These are phyloP conservation scores for Emergomyces pasteurianus DNA, from an alignment of 2,329 filamentous ascomycete genomes.

Conservation along the genomic window DNA sequence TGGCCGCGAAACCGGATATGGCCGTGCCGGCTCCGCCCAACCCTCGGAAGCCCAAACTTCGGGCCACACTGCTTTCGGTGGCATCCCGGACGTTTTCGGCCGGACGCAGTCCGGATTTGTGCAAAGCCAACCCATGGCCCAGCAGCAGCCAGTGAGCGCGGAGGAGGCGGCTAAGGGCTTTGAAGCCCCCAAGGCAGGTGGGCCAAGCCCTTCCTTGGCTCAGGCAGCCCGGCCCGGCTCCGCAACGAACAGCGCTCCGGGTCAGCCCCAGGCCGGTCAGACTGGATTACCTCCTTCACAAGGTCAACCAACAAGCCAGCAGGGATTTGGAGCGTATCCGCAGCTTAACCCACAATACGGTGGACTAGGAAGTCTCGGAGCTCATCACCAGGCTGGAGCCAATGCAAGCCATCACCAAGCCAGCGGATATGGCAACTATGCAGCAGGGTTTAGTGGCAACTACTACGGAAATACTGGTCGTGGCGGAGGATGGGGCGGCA, in stretches of 20 bases:
- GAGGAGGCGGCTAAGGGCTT: conserved; percentile 49
- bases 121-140: conserved; percentile 41
- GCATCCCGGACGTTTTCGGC: conserved; percentile 48
- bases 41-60: conserved; percentile 42
- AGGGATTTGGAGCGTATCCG: conserved; percentile 46
- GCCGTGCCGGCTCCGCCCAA: conserved; percentile 46
- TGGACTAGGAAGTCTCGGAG: conserved; percentile 27
- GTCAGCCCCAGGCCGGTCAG: conserved; percentile 37
- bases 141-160: conserved; percentile 34
- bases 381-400: conserved; percentile 29
- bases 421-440: conserved; percentile 32
- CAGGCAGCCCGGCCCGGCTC: conserved; percentile 53
- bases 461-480: conserved; percentile 34
- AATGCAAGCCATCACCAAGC: conserved; percentile 30
- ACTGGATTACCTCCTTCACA: conserved; percentile 43
- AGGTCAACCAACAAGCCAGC: conserved; percentile 39
- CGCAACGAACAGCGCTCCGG: conserved; percentile 46
- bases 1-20: conserved; percentile 47
- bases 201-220: conserved; percentile 49
- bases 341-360: conserved; percentile 42
- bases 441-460: conserved; percentile 28
- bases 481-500: conserved; percentile 34
- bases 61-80: conserved; percentile 39
- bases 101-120: conserved; percentile 47
- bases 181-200: conserved; percentile 43